Evolutionary conservation across 1,284 basidiomycete genomes (phyloP).

Genomic region (Marasmius tenuissimus): DNA sequence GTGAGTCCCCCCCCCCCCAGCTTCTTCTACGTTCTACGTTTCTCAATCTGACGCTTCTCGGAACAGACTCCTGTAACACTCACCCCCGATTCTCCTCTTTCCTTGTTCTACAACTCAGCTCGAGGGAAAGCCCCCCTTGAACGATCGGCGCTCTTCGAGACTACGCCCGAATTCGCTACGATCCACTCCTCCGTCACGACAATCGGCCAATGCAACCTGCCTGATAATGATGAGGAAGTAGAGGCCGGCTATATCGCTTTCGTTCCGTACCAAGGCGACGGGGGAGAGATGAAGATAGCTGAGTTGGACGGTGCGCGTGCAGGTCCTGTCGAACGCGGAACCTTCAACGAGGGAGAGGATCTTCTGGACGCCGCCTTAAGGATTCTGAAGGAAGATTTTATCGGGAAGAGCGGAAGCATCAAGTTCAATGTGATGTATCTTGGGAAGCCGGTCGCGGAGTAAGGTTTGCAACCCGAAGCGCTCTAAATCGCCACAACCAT

Average conservation of each 20-base stretch:
- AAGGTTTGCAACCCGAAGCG: too few relatives aligned
- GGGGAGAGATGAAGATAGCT: background rate
- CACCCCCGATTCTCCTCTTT: background rate
- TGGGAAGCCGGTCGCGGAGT: background rate
- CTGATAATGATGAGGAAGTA: background rate
- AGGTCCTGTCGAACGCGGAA: slow-evolving; percentile 4
- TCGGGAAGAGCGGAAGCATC: slow-evolving; percentile 3
- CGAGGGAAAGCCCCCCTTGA: background rate
- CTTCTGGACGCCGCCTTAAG: background rate
- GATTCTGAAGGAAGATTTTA: slow-evolving; percentile 1
- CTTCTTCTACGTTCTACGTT: background rate
- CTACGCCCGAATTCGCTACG: background rate
- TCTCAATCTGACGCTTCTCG: background rate
- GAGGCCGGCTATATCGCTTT: slow-evolving; percentile 1
- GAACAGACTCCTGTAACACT: background rate
- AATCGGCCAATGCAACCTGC: slow-evolving; percentile 1
- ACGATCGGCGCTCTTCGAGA: background rate
- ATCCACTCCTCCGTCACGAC: background rate
- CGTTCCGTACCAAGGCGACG: background rate
- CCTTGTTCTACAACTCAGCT: background rate
- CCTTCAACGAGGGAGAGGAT: background rate
- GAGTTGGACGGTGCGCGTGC: slow-evolving; percentile 1
- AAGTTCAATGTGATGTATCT: slow-evolving; percentile 6
- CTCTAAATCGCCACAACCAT: background rate
- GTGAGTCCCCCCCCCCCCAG: background rate